Base-by-base conservation (phyloP, 768 basidiomycete genomes). In the Tricholoma sp. region DNA sequence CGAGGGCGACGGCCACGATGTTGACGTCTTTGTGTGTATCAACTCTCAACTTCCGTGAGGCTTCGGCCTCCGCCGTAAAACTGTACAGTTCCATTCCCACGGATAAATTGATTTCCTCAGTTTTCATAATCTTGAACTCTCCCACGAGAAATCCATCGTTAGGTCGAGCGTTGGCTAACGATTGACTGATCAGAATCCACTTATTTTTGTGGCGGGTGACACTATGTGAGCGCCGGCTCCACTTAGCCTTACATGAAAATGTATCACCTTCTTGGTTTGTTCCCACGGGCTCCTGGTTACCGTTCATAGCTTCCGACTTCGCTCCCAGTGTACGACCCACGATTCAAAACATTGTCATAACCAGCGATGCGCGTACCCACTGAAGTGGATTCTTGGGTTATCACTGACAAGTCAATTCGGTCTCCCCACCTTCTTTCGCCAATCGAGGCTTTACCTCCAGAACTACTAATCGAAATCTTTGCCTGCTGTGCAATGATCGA, bases 401-500 rank as follows among this genome's bases (percentile, higher is more conserved):
- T 12, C 27, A 50, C 47, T 9, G 47, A 50, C 16, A 50, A 29
- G 27, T 50, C n/a, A 4, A 7, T 31, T 29, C 27, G 27, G 16
- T 5, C 27, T 18, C 18, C 27, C 18, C 47, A 18, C n/a, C 3
- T 27, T 9, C 29, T 31, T 50, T 47, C 55, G 11, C 61, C 65
- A 39, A 72, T 76, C 34, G 53, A 65, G 27, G 51, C 55, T 31
- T 71, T 89, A 14, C 88, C 88, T 0, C 70, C 79, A 10, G 88
- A 90, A 57, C 67, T 90, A 11, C 76, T 89, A 24, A 74, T 81
- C 59, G 80, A 86, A 56, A 81, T 87, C 47, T 89, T 89, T 68
- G 67, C 67, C 3, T 74, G 72, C 41, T 76, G 73, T 59, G 72
- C 74, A 1, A 64, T 66, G n/a, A 72, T 70, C 24, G 74, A 79